A percentile compares a stretch with the other conserved stretches of the same genome.
Evolutionary conservation across 2,329 filamentous ascomycete species (phyloP).

Genomic region (Furcasterigmium sp.): DNA sequence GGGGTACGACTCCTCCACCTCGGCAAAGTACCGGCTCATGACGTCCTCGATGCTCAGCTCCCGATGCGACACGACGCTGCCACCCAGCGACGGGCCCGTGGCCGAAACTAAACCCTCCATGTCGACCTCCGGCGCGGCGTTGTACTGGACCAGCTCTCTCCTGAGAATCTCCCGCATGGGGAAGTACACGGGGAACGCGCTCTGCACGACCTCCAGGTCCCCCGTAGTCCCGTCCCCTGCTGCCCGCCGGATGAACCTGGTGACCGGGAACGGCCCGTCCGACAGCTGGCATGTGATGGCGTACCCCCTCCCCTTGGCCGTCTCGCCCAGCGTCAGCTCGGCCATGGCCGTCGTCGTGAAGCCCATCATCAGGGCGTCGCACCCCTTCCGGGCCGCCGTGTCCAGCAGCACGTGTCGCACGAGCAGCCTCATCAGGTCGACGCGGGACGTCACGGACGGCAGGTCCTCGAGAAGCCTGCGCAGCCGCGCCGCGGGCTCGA

Average conservation of each 20-base stretch:
- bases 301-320: constrained; percentile 85
- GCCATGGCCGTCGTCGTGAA: constrained; percentile 85
- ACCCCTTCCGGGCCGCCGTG: constrained; percentile 53
- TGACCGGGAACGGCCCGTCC: constrained; percentile 54
- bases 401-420: constrained; percentile 66
- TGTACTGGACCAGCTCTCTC: constrained; percentile 70
- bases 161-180: constrained; percentile 81
- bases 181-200: constrained; percentile 55
- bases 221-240: not conserved
- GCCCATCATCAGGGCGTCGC: constrained; percentile 72
- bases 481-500: constrained; percentile 37
- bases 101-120: constrained; percentile 40
- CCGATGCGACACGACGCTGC: constrained; percentile 56
- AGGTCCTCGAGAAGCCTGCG: constrained; percentile 52
- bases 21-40: constrained; percentile 82
- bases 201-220: not conserved
- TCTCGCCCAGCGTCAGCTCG: constrained; percentile 78
- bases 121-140: constrained; percentile 44
- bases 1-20: constrained; percentile 80
- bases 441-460: constrained; percentile 67
- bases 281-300: constrained; percentile 75
- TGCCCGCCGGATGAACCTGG: constrained; percentile 4
- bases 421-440: constrained; percentile 68
- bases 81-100: constrained; percentile 16
- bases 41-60: constrained; percentile 87